Evolutionary conservation across 2,329 filamentous ascomycete species (phyloP).

Genomic region (Verticillium alfalfae): DNA sequence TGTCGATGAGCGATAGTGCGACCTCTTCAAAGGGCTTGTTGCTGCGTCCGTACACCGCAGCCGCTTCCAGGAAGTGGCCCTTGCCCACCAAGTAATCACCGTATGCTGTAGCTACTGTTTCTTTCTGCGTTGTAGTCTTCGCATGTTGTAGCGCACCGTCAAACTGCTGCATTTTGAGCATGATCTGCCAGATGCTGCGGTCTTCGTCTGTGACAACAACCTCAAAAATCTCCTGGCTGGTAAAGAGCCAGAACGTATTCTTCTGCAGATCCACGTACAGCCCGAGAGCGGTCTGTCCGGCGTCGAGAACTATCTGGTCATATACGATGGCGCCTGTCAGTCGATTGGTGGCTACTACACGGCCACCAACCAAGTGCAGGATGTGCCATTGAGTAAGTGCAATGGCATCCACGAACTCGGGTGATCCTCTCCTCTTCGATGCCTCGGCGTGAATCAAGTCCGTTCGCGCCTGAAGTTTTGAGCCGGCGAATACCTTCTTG

Average conservation of each 20-base stretch:
- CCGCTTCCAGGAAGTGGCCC: conserved; percentile 79
- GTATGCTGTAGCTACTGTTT: conserved; percentile 85
- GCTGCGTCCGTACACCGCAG: conserved; percentile 86
- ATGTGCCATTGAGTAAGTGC: conserved; percentile 93
- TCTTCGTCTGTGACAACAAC: conserved; percentile 87
- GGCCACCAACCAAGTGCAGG: conserved; percentile 72
- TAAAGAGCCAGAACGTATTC: conserved; percentile 97
- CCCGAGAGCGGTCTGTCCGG: conserved; percentile 73
- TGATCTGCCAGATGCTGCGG: conserved; percentile 89
- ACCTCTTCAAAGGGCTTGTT: conserved; percentile 98
- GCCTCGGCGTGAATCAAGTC: conserved; percentile 67
- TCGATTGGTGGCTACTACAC: conserved; percentile 79
- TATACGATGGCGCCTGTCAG: conserved; percentile 82
- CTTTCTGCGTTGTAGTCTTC: conserved; percentile 72
- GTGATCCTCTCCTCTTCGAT: conserved; percentile 24
- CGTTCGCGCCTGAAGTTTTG: conserved; percentile 69
- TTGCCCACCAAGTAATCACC: conserved; percentile 82
- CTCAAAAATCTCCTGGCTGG: conserved; percentile 85
- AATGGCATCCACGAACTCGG: conserved; percentile 73
- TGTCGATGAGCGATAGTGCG: conserved; percentile 83
- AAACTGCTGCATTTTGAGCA: conserved; percentile 82
- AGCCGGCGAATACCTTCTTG: conserved; percentile 68
- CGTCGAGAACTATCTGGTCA: conserved; percentile 78
- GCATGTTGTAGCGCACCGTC: conserved; percentile 84
- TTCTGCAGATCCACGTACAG: conserved; percentile 87